These are phyloP conservation scores for Monoraphidium neglectum DNA, from an alignment of 139 green algal species.

Conservation along the genomic window DNA sequence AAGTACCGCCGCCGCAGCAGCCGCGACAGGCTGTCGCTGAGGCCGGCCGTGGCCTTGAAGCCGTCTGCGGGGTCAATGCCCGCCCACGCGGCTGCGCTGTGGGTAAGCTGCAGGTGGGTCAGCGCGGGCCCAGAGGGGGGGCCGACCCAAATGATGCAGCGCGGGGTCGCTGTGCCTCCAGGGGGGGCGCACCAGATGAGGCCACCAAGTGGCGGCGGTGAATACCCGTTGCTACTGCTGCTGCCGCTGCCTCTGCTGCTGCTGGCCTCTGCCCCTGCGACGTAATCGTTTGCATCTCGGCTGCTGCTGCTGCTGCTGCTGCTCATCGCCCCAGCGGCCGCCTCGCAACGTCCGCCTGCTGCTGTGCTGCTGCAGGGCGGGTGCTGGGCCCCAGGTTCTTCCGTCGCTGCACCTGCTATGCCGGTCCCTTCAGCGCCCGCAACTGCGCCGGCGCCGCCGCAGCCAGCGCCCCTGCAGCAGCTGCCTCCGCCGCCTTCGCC, in stretches of 20 bases:
- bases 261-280: background rate
- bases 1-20: conserved; percentile 58
- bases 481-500: too few relatives aligned
- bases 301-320: conserved; percentile 21
- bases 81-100: conserved; percentile 56
- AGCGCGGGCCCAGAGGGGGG: conserved; percentile 37
- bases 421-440: too few relatives aligned
- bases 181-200: conserved; percentile 12
- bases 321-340: background rate
- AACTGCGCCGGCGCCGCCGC: too few relatives aligned
- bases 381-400: too few relatives aligned
- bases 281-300: background rate
- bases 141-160: conserved; percentile 65
- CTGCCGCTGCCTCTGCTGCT: background rate
- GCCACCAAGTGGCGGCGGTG: conserved; percentile 3
- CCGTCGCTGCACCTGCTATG: too few relatives aligned
- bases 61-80: conserved; percentile 39
- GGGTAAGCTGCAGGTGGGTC: conserved; percentile 67
- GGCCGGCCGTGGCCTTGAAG: background rate
- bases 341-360: background rate
- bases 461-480: too few relatives aligned
- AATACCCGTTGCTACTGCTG: background rate
- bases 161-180: too few relatives aligned
- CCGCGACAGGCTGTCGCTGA: conserved; percentile 6
- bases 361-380: conserved; percentile 4